phyloP scores from a whole-genome alignment of 2,329 filamentous ascomycete species.

The Epicoccum sorghinum region DNA sequence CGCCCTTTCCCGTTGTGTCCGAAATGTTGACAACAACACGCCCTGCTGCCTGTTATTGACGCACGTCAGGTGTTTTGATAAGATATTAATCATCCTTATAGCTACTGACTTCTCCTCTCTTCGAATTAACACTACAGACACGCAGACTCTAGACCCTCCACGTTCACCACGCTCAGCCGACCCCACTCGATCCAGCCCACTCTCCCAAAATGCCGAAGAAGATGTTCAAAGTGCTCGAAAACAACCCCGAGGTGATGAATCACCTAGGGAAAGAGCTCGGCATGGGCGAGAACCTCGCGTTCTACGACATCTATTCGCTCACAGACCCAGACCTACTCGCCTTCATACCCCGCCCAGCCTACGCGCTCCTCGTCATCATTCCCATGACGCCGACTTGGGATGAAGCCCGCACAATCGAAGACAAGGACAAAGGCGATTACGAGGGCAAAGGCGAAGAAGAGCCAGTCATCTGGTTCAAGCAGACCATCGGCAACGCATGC shows the following conservation, averaged over 20 bases:
- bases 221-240: conserved; percentile 49
- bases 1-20: not conserved
- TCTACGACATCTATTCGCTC: conserved; percentile 62
- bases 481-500: conserved; percentile 65
- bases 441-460: conserved; percentile 55
- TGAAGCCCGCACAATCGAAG: conserved; percentile 50
- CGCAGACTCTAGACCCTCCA: not conserved
- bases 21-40: not conserved
- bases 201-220: conserved; percentile 33
- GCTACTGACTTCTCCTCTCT: not conserved
- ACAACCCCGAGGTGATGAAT: conserved; percentile 62
- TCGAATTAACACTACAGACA: not conserved
- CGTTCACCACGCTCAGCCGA: not conserved
- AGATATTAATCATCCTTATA: not conserved
- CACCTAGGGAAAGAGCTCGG: conserved; percentile 58
- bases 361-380: conserved; percentile 61
- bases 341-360: conserved; percentile 59
- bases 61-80: not conserved
- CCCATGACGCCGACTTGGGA: conserved; percentile 50
- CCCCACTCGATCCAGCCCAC: not conserved
- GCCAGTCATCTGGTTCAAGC: conserved; percentile 64
- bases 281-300: conserved; percentile 53
- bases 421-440: conserved; percentile 52
- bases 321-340: conserved; percentile 57
- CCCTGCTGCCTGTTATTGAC: conserved; percentile 4